A percentile compares a stretch with the other conserved stretches of the same genome.
These are phyloP conservation scores for Gossypium ekmanianum DNA, from an alignment of 345 rosid genomes.

Conservation along the genomic window DNA sequence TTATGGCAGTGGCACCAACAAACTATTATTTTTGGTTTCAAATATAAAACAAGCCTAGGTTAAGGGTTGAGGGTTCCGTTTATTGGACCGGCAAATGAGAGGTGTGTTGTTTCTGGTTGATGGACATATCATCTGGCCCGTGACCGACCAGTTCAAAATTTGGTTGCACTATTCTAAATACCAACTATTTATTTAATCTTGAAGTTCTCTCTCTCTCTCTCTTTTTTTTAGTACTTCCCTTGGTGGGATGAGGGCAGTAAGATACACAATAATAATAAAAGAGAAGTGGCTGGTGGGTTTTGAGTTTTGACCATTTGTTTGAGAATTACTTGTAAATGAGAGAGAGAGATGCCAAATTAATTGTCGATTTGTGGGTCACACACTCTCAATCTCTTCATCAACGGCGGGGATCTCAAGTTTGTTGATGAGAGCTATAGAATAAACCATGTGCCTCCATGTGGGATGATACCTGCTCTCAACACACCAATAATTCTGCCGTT, in stretches of 20 bases:
- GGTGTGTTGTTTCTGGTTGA: too few relatives aligned
- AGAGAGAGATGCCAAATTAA: not conserved
- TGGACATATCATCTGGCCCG: not conserved
- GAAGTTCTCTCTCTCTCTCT: not conserved
- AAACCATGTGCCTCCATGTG: slow-evolving; percentile 26
- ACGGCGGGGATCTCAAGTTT: not conserved
- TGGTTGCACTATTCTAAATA: not conserved
- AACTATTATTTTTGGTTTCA: not conserved
- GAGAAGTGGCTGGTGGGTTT: not conserved
- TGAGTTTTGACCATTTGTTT: slow-evolving; percentile 6
- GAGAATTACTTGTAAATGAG: not conserved
- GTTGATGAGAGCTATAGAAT: not conserved
- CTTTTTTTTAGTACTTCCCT: too few relatives aligned
- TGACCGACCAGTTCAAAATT: not conserved
- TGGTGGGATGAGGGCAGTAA: too few relatives aligned
- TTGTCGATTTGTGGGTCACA: not conserved
- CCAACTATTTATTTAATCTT: too few relatives aligned
- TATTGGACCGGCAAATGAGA: not conserved
- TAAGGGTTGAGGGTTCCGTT: not conserved
- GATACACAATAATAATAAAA: not conserved
- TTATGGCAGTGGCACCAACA: slow-evolving; percentile 16
- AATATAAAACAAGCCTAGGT: not conserved
- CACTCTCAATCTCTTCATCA: not conserved
- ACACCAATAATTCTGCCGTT: too few relatives aligned
- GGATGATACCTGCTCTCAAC: not conserved